These are phyloP conservation scores for Primulina eburnea DNA, from an alignment of 257 asterid species.

Conservation along the genomic window DNA sequence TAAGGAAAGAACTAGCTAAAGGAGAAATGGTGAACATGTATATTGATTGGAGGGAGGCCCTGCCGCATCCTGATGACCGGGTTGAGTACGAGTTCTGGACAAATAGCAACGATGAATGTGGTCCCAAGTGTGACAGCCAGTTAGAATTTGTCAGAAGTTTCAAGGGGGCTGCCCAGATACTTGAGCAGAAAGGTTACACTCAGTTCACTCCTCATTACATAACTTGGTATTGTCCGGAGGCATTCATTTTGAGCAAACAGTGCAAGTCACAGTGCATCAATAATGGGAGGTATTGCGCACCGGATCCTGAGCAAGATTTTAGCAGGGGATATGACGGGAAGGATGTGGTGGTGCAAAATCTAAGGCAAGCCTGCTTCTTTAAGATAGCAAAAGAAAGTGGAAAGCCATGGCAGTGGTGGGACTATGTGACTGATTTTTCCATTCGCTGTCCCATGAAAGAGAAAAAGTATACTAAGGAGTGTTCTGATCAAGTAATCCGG, in stretches of 20 bases:
- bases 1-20: constrained; percentile 56
- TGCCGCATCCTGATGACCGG: constrained; percentile 95
- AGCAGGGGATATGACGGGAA: constrained; percentile 68
- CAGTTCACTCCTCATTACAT: constrained; percentile 72
- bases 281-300: constrained; percentile 72
- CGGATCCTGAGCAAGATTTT: constrained; percentile 76
- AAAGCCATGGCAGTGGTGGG: constrained; percentile 83
- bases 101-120: constrained; percentile 88
- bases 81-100: constrained; percentile 95
- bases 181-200: constrained; percentile 83
- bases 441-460: constrained; percentile 72
- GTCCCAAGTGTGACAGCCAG: constrained; percentile 87
- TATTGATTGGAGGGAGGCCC: constrained; percentile 97
- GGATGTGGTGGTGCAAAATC: constrained; percentile 68
- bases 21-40: constrained; percentile 74
- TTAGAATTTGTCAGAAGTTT: constrained; percentile 64
- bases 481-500: constrained; percentile 58
- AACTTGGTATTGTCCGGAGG: constrained; percentile 75
- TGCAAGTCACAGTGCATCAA: constrained; percentile 77
- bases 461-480: constrained; percentile 55
- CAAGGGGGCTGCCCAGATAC: constrained; percentile 94
- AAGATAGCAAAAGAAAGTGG: constrained; percentile 66
- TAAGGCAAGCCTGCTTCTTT: constrained; percentile 64
- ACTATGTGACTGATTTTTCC: constrained; percentile 62
- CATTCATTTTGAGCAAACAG: constrained; percentile 59